Evolutionary conservation across 2,329 filamentous ascomycete species (phyloP).

Genomic region (Gnomoniopsis smithogilvyi): DNA sequence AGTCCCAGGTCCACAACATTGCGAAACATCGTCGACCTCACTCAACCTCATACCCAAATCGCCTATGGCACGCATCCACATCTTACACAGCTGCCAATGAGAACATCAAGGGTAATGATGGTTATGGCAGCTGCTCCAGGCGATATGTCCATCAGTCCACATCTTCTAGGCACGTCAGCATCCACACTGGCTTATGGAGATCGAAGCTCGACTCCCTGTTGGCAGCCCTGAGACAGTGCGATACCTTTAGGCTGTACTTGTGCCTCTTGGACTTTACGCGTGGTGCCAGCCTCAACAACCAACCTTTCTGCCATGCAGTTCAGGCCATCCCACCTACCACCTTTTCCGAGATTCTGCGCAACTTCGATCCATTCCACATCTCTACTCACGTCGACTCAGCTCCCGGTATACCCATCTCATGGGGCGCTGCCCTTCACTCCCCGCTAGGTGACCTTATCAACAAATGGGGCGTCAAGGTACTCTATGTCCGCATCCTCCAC

Average conservation of each 20-base stretch:
- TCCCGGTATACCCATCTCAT: constrained; percentile 35
- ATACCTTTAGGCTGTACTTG: constrained; percentile 10
- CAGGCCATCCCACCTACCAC: constrained; percentile 46
- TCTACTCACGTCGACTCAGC: constrained; percentile 47
- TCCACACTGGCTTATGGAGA: neutral
- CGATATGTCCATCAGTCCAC: neutral
- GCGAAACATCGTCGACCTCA: neutral
- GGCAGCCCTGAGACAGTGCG: constrained; percentile 9
- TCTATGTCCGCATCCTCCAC: constrained; percentile 29
- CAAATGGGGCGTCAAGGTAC: constrained; percentile 40
- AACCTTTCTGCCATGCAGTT: constrained; percentile 28
- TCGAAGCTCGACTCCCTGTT: constrained; percentile 5
- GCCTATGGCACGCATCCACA: neutral
- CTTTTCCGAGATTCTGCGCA: constrained; percentile 62
- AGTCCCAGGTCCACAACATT: neutral
- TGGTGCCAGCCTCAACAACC: neutral
- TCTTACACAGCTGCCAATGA: neutral
- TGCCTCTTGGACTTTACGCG: constrained; percentile 21
- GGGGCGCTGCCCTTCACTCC: constrained; percentile 38
- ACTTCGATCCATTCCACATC: constrained; percentile 56
- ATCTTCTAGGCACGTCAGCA: neutral
- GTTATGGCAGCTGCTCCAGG: neutral
- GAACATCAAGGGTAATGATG: neutral
- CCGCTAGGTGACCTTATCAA: constrained; percentile 36
- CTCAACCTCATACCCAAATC: neutral